phyloP scores from a whole-genome alignment of 768 basidiomycete genomes.

The Daedaleopsis sinensis region DNA sequence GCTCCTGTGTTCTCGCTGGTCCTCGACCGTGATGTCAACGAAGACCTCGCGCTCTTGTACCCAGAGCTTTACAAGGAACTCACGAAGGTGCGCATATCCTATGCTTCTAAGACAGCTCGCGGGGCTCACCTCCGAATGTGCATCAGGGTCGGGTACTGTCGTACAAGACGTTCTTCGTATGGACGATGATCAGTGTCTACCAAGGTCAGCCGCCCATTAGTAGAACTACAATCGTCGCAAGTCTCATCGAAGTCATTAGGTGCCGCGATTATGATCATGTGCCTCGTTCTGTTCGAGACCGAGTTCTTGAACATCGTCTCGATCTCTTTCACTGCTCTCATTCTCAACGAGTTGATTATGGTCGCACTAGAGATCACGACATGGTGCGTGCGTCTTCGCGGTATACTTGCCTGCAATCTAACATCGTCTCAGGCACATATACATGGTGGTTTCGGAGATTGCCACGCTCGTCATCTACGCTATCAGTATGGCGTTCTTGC shows the following conservation, averaged over 20 bases:
- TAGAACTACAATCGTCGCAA: background rate
- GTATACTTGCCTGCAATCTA: background rate
- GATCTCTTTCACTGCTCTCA: slow-evolving; percentile 95
- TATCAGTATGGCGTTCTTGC: slow-evolving; percentile 89
- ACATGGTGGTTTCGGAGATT: slow-evolving; percentile 93
- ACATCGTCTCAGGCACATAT: slow-evolving; percentile 69
- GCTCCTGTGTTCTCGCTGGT: slow-evolving; percentile 98
- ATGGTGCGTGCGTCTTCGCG: slow-evolving; percentile 53
- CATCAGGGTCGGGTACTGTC: slow-evolving; percentile 87
- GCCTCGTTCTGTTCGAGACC: slow-evolving; percentile 92
- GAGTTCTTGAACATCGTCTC: slow-evolving; percentile 98
- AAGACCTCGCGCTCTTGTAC: slow-evolving; percentile 92
- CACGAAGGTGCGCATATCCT: slow-evolving; percentile 72
- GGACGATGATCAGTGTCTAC: slow-evolving; percentile 97
- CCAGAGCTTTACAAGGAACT: slow-evolving; percentile 98
- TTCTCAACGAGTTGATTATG: slow-evolving; percentile 98
- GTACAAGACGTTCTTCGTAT: slow-evolving; percentile 98
- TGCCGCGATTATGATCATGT: slow-evolving; percentile 98
- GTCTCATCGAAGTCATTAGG: slow-evolving; percentile 46
- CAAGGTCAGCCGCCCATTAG: slow-evolving; percentile 62
- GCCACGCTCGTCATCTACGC: slow-evolving; percentile 89
- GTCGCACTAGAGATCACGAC: slow-evolving; percentile 97
- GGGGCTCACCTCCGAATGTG: background rate
- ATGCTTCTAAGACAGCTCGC: background rate
- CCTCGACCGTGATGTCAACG: slow-evolving; percentile 92